A percentile compares a stretch with the other conserved stretches of the same genome.
These are phyloP conservation scores for Cairneyella variabilis DNA, from an alignment of 495 filamentous ascomycete genomes.

Conservation along the genomic window DNA sequence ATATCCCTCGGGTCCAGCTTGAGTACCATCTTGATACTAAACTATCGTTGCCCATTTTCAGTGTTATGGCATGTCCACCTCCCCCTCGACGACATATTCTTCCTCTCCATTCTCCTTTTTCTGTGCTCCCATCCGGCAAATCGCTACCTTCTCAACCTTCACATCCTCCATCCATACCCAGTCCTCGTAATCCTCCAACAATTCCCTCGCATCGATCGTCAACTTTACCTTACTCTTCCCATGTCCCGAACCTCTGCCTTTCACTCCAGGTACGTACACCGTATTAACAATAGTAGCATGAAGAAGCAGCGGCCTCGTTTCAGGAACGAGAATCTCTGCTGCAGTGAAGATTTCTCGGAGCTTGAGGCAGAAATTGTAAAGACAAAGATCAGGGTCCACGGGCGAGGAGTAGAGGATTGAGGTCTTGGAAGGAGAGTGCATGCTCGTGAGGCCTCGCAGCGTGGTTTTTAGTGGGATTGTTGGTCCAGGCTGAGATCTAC, in stretches of 20 bases:
- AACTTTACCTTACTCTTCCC: constrained; percentile 31
- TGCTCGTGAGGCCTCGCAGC: constrained; percentile 42
- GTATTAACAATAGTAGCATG: constrained; percentile 90
- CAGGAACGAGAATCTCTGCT: constrained; percentile 56
- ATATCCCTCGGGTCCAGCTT: too few species aligned
- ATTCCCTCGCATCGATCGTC: constrained; percentile 48
- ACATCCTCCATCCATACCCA: constrained; percentile 61
- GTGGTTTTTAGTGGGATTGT: constrained; percentile 29
- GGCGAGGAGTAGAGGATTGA: constrained; percentile 56
- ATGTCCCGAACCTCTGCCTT: constrained; percentile 29
- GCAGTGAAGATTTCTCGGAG: constrained; percentile 58
- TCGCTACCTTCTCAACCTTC: constrained; percentile 56
- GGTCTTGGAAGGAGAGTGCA: constrained; percentile 37
- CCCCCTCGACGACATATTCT: constrained; percentile 49
- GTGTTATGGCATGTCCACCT: constrained; percentile 32
- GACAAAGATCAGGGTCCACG: constrained; percentile 36
- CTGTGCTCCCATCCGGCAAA: constrained; percentile 79
- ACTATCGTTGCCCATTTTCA: too few species aligned
- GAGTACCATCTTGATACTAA: too few species aligned
- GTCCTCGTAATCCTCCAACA: constrained; percentile 48
- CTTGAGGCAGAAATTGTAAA: constrained; percentile 60
- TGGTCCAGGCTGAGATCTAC: neutral
- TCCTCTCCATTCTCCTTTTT: constrained; percentile 39
- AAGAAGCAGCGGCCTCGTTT: constrained; percentile 64
- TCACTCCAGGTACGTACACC: constrained; percentile 59